phyloP scores from a whole-genome alignment of 1,284 basidiomycete species.

The Mycena sp. region DNA sequence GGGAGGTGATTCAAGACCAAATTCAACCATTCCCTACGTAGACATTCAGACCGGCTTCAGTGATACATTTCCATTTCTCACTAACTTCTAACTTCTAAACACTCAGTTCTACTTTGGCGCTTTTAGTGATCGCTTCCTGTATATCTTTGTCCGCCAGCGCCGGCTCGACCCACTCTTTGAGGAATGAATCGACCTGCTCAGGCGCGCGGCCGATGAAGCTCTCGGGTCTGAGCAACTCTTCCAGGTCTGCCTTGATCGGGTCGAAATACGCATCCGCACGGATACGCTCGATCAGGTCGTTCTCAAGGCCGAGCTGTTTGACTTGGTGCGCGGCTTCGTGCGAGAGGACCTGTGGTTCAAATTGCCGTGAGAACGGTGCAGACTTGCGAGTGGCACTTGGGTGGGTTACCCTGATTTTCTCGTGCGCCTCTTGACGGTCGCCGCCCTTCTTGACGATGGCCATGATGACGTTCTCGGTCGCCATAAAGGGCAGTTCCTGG shows the following conservation, averaged over 20 bases:
- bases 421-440: constrained; percentile 96
- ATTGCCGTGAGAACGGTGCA: too few species aligned
- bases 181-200: constrained; percentile 91
- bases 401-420: constrained; percentile 93
- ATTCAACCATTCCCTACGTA: too few species aligned
- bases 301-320: constrained; percentile 94
- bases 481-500: constrained; percentile 99
- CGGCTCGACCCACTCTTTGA: constrained; percentile 91
- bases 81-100: too few species aligned
- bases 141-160: constrained; percentile 78
- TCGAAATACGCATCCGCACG: constrained; percentile 74
- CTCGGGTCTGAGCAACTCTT: constrained; percentile 79
- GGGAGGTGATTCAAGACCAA: too few species aligned
- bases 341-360: constrained; percentile 74
- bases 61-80: constrained; percentile 16
- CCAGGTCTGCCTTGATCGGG: constrained; percentile 71
- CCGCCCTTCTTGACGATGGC: constrained; percentile 96
- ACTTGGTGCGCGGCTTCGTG: constrained; percentile 96
- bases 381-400: too few species aligned
- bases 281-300: constrained; percentile 95
- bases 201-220: constrained; percentile 93
- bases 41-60: too few species aligned
- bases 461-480: constrained; percentile 99
- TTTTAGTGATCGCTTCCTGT: constrained; percentile 62
- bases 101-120: constrained; percentile 58